Evolutionary conservation across 805 yeast species (phyloP).

Genomic region (Jamesozyma lodderae): DNA sequence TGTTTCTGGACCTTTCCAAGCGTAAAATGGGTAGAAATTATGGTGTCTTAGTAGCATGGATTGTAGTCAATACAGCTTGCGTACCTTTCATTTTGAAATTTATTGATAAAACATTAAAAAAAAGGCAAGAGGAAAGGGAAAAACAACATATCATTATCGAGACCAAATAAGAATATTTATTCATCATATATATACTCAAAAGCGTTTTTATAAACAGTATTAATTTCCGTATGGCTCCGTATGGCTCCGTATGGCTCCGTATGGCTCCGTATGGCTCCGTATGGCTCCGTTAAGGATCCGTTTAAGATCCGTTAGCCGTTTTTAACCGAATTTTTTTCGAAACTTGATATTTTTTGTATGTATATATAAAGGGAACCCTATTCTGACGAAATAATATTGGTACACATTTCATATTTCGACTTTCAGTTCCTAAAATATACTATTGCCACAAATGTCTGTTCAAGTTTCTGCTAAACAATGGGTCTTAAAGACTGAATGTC

Average conservation of each 20-base stretch:
- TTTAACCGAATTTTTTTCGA: slow-evolving; percentile 39
- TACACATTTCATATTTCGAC: too few relatives aligned
- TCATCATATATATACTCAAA: too few relatives aligned
- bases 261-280: background rate
- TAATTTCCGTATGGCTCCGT: too few relatives aligned
- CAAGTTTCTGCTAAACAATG: slow-evolving; percentile 26
- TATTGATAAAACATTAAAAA: slow-evolving; percentile 33
- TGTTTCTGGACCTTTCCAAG: slow-evolving; percentile 48
- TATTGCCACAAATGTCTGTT: slow-evolving; percentile 2
- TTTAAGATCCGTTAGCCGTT: slow-evolving; percentile 32
- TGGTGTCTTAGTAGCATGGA: slow-evolving; percentile 56
- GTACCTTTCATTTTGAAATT: slow-evolving; percentile 40
- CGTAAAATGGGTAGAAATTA: slow-evolving; percentile 50
- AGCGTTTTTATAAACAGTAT: too few relatives aligned
- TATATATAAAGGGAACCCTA: background rate
- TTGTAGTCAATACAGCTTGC: slow-evolving; percentile 37
- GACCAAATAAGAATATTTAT: too few relatives aligned
- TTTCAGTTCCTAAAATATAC: too few relatives aligned
- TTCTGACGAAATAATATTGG: too few relatives aligned
- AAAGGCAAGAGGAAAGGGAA: slow-evolving; percentile 13
- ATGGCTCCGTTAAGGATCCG: background rate
- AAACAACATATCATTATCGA: too few relatives aligned
- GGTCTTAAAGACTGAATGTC: slow-evolving; percentile 25
- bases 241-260: background rate
- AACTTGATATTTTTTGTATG: slow-evolving; percentile 18